phyloP scores from a whole-genome alignment of 1,139 yeast species.

The Waltiozyma sp. region DNA sequence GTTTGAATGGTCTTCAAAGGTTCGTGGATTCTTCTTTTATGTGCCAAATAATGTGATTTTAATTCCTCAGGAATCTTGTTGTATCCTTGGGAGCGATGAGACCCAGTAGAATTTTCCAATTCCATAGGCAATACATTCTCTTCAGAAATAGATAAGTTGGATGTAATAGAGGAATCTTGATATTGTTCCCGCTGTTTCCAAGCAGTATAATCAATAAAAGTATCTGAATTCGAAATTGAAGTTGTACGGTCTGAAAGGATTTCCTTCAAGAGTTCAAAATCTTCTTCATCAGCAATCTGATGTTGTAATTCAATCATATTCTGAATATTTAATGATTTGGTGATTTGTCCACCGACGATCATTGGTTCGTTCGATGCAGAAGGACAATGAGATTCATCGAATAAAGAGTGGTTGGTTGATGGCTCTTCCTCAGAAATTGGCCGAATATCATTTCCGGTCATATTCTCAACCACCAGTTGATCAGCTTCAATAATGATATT shows the following conservation, averaged over 20 bases:
- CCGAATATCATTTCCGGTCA: no score
- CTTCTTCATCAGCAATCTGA: conserved; percentile 65
- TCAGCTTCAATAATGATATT: no score
- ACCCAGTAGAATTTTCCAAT: conserved; percentile 41
- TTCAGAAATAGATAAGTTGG: background rate
- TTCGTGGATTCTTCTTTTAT: conserved; percentile 40
- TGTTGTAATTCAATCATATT: conserved; percentile 44
- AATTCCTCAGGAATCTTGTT: conserved; percentile 60
- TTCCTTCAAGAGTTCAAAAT: conserved; percentile 40
- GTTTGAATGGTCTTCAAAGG: conserved; percentile 32
- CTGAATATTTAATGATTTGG: conserved; percentile 17
- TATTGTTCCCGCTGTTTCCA: conserved; percentile 36
- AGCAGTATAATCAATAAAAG: conserved; percentile 45
- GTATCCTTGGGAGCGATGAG: conserved; percentile 70
- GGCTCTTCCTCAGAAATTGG: background rate
- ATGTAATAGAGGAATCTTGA: background rate
- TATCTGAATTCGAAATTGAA: conserved; percentile 18
- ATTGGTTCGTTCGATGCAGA: conserved; percentile 28
- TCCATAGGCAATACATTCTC: conserved; percentile 3
- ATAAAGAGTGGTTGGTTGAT: conserved; percentile 11
- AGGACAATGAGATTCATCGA: conserved; percentile 35
- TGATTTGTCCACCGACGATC: conserved; percentile 33
- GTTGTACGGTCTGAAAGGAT: conserved; percentile 14
- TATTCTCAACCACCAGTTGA: background rate
- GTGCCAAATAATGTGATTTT: conserved; percentile 72